Evolutionary conservation across 768 basidiomycete genomes (phyloP).

Genomic region (Pleurotus pulmonarius): DNA sequence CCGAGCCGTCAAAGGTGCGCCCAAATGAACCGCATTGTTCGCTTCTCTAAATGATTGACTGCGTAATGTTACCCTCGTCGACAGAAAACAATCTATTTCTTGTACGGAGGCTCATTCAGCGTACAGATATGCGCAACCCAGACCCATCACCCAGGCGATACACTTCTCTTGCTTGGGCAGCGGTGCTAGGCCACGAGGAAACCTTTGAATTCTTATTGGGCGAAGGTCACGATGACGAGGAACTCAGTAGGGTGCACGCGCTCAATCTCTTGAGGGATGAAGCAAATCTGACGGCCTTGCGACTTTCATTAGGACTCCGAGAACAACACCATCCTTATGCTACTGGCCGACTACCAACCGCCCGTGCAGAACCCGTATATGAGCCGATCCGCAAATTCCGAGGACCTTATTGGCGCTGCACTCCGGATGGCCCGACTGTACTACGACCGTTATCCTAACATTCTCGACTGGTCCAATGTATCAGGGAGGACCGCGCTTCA

Average conservation of each 20-base stretch:
- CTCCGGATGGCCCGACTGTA: constrained; percentile 87
- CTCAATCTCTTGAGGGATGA: background rate
- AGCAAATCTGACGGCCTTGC: constrained; percentile 3
- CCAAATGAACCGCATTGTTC: background rate
- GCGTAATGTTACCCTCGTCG: constrained; percentile 15
- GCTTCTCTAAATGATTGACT: background rate
- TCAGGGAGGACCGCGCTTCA: constrained; percentile 91
- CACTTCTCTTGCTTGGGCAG: constrained; percentile 91
- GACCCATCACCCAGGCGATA: constrained; percentile 72
- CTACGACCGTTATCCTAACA: constrained; percentile 80
- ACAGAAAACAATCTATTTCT: constrained; percentile 94
- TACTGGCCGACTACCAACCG: constrained; percentile 82
- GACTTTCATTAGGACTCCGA: constrained; percentile 67
- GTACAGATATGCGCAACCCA: constrained; percentile 88
- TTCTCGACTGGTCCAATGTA: constrained; percentile 89
- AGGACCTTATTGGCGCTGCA: constrained; percentile 67
- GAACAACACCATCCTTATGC: constrained; percentile 89
- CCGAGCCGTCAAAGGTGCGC: constrained; percentile 73
- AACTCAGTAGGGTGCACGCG: constrained; percentile 76
- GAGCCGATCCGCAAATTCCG: constrained; percentile 32
- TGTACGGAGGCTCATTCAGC: constrained; percentile 81
- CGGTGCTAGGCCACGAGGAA: constrained; percentile 83
- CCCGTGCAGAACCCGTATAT: constrained; percentile 38
- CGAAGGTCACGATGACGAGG: constrained; percentile 90
- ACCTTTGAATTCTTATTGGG: constrained; percentile 88